These are phyloP conservation scores for Yamadazyma paraphyllophila DNA, from an alignment of 805 yeast genomes.

Conservation along the genomic window DNA sequence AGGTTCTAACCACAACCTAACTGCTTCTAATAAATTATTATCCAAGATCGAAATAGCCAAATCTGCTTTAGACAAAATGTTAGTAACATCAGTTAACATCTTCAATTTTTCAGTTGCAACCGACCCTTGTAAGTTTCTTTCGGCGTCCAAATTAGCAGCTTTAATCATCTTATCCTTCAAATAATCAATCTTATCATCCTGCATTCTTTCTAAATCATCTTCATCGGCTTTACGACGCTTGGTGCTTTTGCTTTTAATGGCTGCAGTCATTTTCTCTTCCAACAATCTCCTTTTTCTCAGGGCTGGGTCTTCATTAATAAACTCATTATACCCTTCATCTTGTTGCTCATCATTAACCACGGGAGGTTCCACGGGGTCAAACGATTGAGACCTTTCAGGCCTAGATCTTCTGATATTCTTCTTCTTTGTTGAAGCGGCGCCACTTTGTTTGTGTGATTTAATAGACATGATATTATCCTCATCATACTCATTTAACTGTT, in stretches of 20 bases:
- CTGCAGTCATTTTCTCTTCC: slow-evolving; percentile 77
- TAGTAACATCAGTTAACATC: slow-evolving; percentile 75
- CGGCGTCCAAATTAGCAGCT: slow-evolving; percentile 76
- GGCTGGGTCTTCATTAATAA: slow-evolving; percentile 33
- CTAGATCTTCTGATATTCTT: slow-evolving; percentile 25
- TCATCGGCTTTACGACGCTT: slow-evolving; percentile 74
- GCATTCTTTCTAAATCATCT: slow-evolving; percentile 91
- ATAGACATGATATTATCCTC: slow-evolving; percentile 22
- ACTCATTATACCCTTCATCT: slow-evolving; percentile 16
- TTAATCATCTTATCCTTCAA: slow-evolving; percentile 87
- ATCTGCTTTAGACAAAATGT: slow-evolving; percentile 73
- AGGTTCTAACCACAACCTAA: slow-evolving; percentile 96
- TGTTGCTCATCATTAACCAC: slow-evolving; percentile 10
- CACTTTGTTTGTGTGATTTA: slow-evolving; percentile 21
- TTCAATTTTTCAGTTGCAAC: slow-evolving; percentile 78
- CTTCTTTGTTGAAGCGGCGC: slow-evolving; percentile 19
- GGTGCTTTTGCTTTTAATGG: slow-evolving; percentile 62
- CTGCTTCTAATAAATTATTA: slow-evolving; percentile 88
- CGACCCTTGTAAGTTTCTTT: slow-evolving; percentile 54
- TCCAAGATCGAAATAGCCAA: slow-evolving; percentile 91
- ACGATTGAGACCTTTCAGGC: slow-evolving; percentile 3
- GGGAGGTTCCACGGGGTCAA: slow-evolving; percentile 4
- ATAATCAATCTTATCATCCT: slow-evolving; percentile 82
- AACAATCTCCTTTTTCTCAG: slow-evolving; percentile 64
- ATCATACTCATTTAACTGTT: slow-evolving; percentile 10